phyloP scores from a whole-genome alignment of 345 rosid genomes.

The Erucastrum elatum region DNA sequence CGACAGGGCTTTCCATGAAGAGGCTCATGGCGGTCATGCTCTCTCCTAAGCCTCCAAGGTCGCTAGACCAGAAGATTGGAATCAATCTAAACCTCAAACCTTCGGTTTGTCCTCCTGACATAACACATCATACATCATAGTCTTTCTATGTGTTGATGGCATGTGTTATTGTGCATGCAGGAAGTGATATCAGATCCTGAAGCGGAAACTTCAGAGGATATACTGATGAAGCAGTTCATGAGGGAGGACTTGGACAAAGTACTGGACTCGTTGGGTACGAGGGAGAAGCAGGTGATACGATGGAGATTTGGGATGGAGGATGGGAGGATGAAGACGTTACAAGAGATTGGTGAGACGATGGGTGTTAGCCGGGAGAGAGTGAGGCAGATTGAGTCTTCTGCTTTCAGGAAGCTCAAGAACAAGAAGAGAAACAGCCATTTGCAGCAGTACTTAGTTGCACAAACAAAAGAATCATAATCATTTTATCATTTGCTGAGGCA shows the following conservation, averaged over 20 bases:
- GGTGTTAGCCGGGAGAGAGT: conserved; percentile 87
- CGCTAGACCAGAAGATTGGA: conserved; percentile 91
- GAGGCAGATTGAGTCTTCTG: conserved; percentile 80
- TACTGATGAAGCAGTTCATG: conserved; percentile 75
- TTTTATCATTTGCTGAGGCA: conserved; percentile 1
- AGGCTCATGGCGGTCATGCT: conserved; percentile 72
- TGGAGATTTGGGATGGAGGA: conserved; percentile 93
- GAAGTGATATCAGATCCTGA: conserved; percentile 83
- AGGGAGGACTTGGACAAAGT: conserved; percentile 76
- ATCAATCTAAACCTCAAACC: conserved; percentile 77
- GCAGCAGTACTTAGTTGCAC: conserved; percentile 64
- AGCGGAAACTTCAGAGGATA: conserved; percentile 70
- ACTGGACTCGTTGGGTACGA: conserved; percentile 63
- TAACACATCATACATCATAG: background rate
- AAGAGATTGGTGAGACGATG: conserved; percentile 89
- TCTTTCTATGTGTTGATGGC: background rate
- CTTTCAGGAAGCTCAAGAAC: conserved; percentile 79
- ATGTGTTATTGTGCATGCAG: conserved; percentile 42
- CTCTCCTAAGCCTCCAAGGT: conserved; percentile 78
- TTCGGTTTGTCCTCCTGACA: conserved; percentile 48
- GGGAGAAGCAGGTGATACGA: conserved; percentile 78
- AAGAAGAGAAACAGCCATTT: conserved; percentile 76
- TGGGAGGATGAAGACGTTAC: conserved; percentile 88
- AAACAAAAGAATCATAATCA: conserved; percentile 1
- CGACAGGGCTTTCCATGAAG: conserved; percentile 87